Base-by-base conservation (phyloP, 2,329 filamentous ascomycete genomes). In the Zymoseptoria crescenta region DNA sequence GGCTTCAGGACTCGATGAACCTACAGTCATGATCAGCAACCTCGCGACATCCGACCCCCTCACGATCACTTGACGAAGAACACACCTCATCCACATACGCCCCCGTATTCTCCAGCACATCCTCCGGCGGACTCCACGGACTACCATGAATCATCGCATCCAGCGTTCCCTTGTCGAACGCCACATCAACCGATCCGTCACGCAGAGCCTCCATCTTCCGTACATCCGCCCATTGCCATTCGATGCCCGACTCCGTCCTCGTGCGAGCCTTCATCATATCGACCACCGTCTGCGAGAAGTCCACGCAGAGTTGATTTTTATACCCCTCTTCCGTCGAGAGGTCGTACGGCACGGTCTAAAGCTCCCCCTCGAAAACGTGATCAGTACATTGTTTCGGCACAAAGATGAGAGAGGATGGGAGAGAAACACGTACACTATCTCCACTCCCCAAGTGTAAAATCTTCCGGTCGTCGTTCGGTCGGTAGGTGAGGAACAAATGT, bases 401-500 rank as follows among this genome's bases (percentile, higher is more conserved):
- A 10, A 41, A 13, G 35, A 16, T 41, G 10, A 41, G 35, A n/a
- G 10, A 16, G 6, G 8, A 10, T 30, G 28, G 19, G 48, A 48
- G 4, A 57, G 53, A 29, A 62, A n/a, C n/a, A n/a, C 63, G 49
- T 67, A 83, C 82, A 68, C 81, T 84, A 64, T 84, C 81, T 7
- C 82, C 82, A 8, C 77, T 83, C 0, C 82, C 82, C 4, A 85
- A 71, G 68, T 85, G 82, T 13, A 85, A 65, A n/a, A 85, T 77
- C 9, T 69, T 60, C 0, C 78, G 78, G 16, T 72, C 65, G n/a
- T 70, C 66, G 0, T 70, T 63, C 0, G 74, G 61, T 8, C 60
- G 61, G 16, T 67, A 65, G 0, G 66, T 59, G 6, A 68, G 55
- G 56, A 81, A 79, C 19, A 83, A 70, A 62, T 77, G 72, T 13